Percentiles rank a stretch among this genome's conserved stretches.
Conservation (phyloP, 352 stramenopile genomes). For the Globisporangium rhizosaccharum region DNA sequence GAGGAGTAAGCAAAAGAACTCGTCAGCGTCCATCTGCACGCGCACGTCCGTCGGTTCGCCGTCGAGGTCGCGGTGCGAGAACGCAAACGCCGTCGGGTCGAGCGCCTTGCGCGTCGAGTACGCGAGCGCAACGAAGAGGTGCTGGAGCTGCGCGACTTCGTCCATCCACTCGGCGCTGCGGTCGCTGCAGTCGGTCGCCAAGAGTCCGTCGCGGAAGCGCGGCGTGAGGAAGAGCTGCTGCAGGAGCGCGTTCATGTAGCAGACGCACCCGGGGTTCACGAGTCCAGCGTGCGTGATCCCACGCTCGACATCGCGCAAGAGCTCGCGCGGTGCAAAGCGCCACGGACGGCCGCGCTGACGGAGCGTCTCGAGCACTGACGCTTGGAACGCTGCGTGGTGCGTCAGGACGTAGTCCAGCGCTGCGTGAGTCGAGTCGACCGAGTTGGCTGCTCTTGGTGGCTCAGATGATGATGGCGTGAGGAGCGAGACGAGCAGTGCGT, state of each 20-base stretch:
- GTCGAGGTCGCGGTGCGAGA: constrained; percentile 67
- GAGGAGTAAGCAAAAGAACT: constrained; percentile 78
- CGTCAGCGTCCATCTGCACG: constrained; percentile 78
- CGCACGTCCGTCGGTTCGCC: constrained; percentile 67
- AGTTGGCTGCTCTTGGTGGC: background rate
- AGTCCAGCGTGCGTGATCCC: constrained; percentile 74
- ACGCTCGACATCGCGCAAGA: constrained; percentile 23
- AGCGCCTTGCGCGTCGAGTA: constrained; percentile 36
- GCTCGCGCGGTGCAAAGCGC: constrained; percentile 46
- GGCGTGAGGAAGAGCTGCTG: constrained; percentile 93
- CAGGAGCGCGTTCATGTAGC: constrained; percentile 99
- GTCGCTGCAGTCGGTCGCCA: constrained; percentile 29
- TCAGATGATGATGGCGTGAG: background rate
- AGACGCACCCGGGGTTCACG: constrained; percentile 97
- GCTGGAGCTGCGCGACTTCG: constrained; percentile 62
- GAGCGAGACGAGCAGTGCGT: constrained; percentile 9
- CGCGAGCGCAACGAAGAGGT: constrained; percentile 54
- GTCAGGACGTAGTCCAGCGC: background rate
- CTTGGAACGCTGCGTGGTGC: constrained; percentile 19
- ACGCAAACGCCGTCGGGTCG: constrained; percentile 61
- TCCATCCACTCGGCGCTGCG: constrained; percentile 26
- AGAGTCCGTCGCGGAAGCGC: constrained; percentile 44
- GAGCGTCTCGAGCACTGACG: constrained; percentile 19
- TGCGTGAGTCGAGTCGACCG: background rate
- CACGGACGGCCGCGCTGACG: constrained; percentile 43